These are phyloP conservation scores for Coemansia sp. DNA, from an alignment of 192 early-diverging fungal species.

Conservation along the genomic window DNA sequence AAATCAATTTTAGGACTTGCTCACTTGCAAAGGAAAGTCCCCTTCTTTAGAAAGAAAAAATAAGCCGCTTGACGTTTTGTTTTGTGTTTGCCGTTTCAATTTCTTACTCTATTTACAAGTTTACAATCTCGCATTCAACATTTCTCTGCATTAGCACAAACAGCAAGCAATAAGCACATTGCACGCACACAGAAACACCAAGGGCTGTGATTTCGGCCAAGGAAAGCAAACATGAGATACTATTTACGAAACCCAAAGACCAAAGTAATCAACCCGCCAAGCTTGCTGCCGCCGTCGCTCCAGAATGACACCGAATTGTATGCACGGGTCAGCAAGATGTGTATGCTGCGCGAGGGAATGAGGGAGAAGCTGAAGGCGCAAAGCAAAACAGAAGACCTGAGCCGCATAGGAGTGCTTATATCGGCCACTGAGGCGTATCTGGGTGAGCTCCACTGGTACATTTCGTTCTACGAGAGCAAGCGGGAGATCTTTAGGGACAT, in stretches of 20 bases:
- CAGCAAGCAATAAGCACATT: not conserved
- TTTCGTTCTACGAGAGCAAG: constrained; percentile 41
- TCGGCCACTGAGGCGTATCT: constrained; percentile 40
- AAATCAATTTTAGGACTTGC: no score
- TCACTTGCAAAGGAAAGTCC: not conserved
- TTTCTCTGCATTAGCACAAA: not conserved
- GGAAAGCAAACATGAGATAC: constrained; percentile 31
- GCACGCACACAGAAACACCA: not conserved
- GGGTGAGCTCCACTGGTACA: constrained; percentile 51
- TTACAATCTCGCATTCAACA: not conserved
- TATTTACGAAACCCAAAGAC: constrained; percentile 52
- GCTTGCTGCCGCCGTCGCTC: constrained; percentile 41
- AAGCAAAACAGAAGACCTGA: constrained; percentile 46
- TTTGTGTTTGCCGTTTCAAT: not conserved
- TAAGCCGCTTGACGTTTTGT: no score
- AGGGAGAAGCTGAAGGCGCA: constrained; percentile 48
- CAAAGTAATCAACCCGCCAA: constrained; percentile 30
- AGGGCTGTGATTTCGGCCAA: not conserved
- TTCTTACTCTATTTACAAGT: not conserved
- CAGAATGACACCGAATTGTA: constrained; percentile 49
- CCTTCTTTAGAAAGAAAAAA: no score
- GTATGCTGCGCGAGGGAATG: constrained; percentile 49
- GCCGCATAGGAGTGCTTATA: constrained; percentile 24
- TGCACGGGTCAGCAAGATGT: constrained; percentile 45
- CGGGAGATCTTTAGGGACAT: constrained; percentile 31